Percentiles rank a stretch among this genome's conserved stretches.
phyloP scores from a whole-genome alignment of 495 filamentous ascomycete species.

The Copromyces sp. region DNA sequence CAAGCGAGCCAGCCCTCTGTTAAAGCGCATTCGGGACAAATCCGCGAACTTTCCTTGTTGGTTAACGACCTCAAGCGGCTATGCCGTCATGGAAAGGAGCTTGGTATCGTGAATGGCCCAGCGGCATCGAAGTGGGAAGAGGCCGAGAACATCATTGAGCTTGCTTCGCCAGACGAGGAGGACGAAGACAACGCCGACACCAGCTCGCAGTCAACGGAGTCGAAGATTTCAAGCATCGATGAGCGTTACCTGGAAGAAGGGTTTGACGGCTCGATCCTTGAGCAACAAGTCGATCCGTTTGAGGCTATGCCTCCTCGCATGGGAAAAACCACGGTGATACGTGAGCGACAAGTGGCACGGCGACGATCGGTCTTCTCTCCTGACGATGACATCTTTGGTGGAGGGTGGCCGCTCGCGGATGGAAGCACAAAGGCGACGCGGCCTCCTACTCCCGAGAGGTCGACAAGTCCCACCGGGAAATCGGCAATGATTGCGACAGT shows the following conservation, averaged over 20 bases:
- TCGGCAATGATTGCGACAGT: constrained; percentile 61
- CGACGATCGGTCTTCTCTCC: constrained; percentile 50
- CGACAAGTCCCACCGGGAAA: constrained; percentile 18
- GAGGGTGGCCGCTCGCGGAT: constrained; percentile 32
- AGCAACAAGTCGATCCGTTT: constrained; percentile 25
- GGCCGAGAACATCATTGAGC: constrained; percentile 76
- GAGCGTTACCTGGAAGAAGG: constrained; percentile 55
- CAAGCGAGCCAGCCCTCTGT: constrained; percentile 77
- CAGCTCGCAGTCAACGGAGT: constrained; percentile 16
- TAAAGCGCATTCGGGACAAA: constrained; percentile 76
- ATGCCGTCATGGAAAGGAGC: constrained; percentile 60
- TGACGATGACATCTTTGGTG: constrained; percentile 56
- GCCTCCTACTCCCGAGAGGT: constrained; percentile 30
- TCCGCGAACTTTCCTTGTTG: constrained; percentile 71
- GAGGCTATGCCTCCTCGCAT: constrained; percentile 26
- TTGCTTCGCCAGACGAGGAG: constrained; percentile 77
- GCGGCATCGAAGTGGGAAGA: constrained; percentile 67
- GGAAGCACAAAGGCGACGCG: constrained; percentile 18
- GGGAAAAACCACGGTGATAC: constrained; percentile 32
- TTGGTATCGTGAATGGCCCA: constrained; percentile 53
- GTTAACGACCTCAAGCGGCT: constrained; percentile 59
- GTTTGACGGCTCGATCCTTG: constrained; percentile 29
- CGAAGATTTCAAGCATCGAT: constrained; percentile 23
- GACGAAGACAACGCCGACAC: constrained; percentile 24
- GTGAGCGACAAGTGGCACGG: constrained; percentile 28